phyloP scores from a whole-genome alignment of 2,329 filamentous ascomycete species.

The Cercospora berteroae region DNA sequence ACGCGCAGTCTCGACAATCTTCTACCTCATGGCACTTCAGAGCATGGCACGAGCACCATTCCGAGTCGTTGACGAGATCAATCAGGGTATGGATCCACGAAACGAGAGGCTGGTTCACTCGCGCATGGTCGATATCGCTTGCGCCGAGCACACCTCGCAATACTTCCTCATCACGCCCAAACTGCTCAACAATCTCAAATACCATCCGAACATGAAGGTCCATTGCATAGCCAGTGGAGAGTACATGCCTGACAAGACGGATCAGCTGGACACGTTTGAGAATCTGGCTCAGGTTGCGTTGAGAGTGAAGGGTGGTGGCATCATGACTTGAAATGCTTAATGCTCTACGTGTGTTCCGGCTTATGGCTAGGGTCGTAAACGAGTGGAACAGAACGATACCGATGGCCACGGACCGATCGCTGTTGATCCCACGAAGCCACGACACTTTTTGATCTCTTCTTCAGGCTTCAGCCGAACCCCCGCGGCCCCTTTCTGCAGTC shows the following conservation, averaged over 20 bases:
- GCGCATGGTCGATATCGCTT: conserved; percentile 97
- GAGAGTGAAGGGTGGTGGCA: conserved; percentile 3
- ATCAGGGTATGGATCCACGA: conserved; percentile 97
- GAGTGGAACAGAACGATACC: neutral
- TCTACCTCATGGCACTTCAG: conserved; percentile 98
- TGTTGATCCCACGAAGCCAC: neutral
- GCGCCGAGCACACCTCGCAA: conserved; percentile 56
- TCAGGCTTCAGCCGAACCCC: neutral
- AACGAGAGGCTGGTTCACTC: conserved; percentile 98
- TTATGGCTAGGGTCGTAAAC: neutral
- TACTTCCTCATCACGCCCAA: conserved; percentile 99
- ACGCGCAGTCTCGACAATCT: conserved; percentile 93
- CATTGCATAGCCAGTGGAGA: conserved; percentile 92
- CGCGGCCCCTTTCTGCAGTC: neutral
- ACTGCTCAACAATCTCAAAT: conserved; percentile 78
- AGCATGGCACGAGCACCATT: conserved; percentile 91
- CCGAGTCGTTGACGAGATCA: conserved; percentile 98
- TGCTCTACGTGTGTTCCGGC: neutral
- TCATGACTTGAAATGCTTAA: conserved; percentile 2
- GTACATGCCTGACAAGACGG: conserved; percentile 47
- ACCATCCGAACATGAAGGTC: conserved; percentile 87
- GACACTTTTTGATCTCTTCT: neutral
- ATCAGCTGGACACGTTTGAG: conserved; percentile 44
- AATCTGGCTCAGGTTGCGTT: conserved; percentile 39
- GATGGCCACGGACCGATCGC: neutral